phyloP scores from a whole-genome alignment of 192 early-diverging fungal species.

The Linnemannia hyalina region DNA sequence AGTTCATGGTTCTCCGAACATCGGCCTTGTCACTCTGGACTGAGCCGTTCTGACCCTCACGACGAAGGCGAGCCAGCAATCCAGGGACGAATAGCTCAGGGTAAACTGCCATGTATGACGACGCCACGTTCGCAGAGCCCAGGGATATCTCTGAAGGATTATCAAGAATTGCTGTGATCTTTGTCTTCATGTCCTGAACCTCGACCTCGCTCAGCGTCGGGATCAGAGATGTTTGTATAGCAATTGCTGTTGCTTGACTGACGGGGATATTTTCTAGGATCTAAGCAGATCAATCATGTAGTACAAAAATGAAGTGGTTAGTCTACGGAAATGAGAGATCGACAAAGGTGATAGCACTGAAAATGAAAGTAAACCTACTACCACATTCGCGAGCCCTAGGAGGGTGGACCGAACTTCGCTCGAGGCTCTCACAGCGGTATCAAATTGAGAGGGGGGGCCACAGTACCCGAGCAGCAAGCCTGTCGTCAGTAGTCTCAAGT shows the following conservation, averaged over 20 bases:
- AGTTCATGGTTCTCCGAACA: not conserved
- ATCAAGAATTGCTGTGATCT: not conserved
- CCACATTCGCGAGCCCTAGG: not conserved
- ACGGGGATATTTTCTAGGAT: constrained; percentile 1
- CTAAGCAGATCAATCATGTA: not conserved
- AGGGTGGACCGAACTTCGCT: not conserved
- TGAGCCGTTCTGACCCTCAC: not conserved
- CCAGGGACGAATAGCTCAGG: constrained; percentile 7
- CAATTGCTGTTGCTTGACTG: not conserved
- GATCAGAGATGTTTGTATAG: not conserved
- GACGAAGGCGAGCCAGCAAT: not conserved
- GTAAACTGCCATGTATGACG: not conserved
- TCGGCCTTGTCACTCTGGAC: not conserved
- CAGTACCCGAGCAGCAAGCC: constrained; percentile 7
- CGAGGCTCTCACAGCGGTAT: not conserved
- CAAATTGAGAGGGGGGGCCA: not conserved
- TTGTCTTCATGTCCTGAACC: not conserved
- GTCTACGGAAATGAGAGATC: not conserved
- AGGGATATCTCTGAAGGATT: not conserved
- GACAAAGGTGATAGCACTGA: not conserved
- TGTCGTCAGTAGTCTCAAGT: not conserved
- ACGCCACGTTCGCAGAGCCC: not conserved
- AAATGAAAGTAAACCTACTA: not conserved
- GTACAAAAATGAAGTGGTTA: not conserved
- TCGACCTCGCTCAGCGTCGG: constrained; percentile 4